A percentile compares a stretch with the other conserved stretches of the same genome.
Conservation (phyloP, 495 filamentous ascomycete genomes). For the Stereocaulon alpinum region DNA sequence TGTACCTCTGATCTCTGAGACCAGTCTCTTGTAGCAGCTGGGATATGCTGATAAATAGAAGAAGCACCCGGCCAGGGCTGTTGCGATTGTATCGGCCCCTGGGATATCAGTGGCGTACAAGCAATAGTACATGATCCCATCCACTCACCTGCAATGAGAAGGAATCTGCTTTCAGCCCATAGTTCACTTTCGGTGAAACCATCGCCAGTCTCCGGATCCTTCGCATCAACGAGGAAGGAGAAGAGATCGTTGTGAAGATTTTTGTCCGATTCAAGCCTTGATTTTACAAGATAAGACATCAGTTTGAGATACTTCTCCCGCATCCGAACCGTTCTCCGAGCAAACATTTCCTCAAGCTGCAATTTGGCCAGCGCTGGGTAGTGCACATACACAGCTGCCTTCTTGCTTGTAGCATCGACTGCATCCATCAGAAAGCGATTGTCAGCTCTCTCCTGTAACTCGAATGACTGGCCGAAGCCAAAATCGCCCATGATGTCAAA, state of each 20-base stretch:
- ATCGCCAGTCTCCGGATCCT: conserved; percentile 51
- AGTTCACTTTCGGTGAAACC: conserved; percentile 58
- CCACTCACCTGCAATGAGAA: conserved; percentile 35
- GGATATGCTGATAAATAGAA: conserved; percentile 53
- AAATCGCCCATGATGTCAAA: conserved; percentile 27
- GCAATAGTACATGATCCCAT: too few species aligned
- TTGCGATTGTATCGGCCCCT: conserved; percentile 47
- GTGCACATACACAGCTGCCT: conserved; percentile 13
- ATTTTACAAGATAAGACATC: background rate
- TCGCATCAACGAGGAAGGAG: conserved; percentile 48
- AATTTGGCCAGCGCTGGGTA: conserved; percentile 9
- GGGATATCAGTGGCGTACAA: too few species aligned
- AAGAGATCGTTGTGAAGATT: conserved; percentile 58
- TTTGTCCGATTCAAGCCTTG: conserved; percentile 31
- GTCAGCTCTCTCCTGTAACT: conserved; percentile 10
- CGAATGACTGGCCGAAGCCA: conserved; percentile 22
- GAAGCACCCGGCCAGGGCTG: conserved; percentile 27
- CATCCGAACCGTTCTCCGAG: background rate
- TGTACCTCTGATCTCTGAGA: conserved; percentile 40
- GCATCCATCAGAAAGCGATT: conserved; percentile 24
- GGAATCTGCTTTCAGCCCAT: conserved; percentile 61
- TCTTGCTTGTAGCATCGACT: conserved; percentile 11
- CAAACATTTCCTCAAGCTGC: conserved; percentile 5
- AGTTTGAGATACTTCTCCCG: conserved; percentile 6
- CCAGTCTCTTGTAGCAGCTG: conserved; percentile 33